Evolutionary conservation across 1,284 basidiomycete genomes (phyloP), one percentile per base, ranked within the genome.

Genomic region (Ganoderma leucocontextum): DNA sequence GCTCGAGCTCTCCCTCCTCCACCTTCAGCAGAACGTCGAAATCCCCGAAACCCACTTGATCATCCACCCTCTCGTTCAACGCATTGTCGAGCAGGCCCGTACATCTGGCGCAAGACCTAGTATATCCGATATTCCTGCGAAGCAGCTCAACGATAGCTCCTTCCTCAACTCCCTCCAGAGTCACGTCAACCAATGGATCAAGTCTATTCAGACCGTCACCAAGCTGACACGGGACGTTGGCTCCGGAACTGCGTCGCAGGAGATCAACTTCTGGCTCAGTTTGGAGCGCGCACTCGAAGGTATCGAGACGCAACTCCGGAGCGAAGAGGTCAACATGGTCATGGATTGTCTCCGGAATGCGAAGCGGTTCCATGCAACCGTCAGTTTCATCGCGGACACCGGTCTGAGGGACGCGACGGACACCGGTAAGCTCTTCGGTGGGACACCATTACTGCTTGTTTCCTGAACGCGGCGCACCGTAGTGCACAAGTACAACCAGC

Each of bases 221-320:
- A 98, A 97, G 78, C 89, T 99, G 19, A 90, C 89, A 1, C 87
- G 97, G 39, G 96, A 99, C 75, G 97, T 99, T n/a, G 87, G 92
- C 1, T 95, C 94, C 2, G 98, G 97, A 1, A 99, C 96, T 0
- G 97, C 98, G 1, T 97, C 95, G 0, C 98, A 99, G 77, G 97
- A 99, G 79, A 95, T 99, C 84, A 99, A 99, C 82, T 99, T 99
- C 78, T 99, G 98, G 97, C 83, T 98, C 41, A 95, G 93, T 78
- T 88, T 98, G 82, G 97, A 99, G 79, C 87, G 94, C 64, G 97
- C 97, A 1, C 82, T 99, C 70, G 97, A 99, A 77, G 92, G 89
- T 0, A 98, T 99, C 77, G 97, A 99, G 78, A 84, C 89, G 1
- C 98, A 99, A 78, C 85, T 99, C 64, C 87, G 92, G 70, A 95